Percentiles rank a stretch among this genome's conserved stretches.
These are phyloP conservation scores for Platanthera zijinensis DNA, from an alignment of 106 monocot species.

Conservation along the genomic window DNA sequence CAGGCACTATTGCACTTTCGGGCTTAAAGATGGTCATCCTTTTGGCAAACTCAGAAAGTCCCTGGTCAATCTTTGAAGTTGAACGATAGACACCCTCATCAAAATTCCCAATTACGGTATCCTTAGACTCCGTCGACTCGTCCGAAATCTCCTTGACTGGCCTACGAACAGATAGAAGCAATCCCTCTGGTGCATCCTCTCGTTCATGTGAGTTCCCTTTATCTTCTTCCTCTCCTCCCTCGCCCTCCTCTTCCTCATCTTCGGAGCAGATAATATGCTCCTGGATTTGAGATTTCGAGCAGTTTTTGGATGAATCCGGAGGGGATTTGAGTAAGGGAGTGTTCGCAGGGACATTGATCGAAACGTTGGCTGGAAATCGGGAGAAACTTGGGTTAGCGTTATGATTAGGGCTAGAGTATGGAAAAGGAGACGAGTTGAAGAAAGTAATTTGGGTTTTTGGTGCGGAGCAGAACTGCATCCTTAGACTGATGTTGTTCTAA, in stretches of 20 bases:
- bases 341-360: constrained; percentile 12
- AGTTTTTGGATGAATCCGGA: constrained; percentile 8
- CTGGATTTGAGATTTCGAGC: constrained; percentile 13
- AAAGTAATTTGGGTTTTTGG: constrained; percentile 3
- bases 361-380: constrained; percentile 10
- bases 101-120: constrained; percentile 9
- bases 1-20: constrained; percentile 33
- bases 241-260: constrained; percentile 11
- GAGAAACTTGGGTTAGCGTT: constrained; percentile 17
- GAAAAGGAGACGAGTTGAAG: neutral
- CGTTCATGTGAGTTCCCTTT: neutral
- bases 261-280: constrained; percentile 14
- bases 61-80: constrained; percentile 39
- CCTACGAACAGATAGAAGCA: constrained; percentile 37
- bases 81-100: neutral
- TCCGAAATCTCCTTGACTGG: constrained; percentile 36
- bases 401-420: constrained; percentile 15
- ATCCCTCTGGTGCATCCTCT: constrained; percentile 2
- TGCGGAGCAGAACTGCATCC: constrained; percentile 8
- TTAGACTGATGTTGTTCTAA: constrained; percentile 3
- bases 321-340: constrained; percentile 13
- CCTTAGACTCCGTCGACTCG: constrained; percentile 14
- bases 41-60: constrained; percentile 63
- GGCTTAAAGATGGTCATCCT: constrained; percentile 92
- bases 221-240: constrained; percentile 5